These are phyloP conservation scores for Solanum clarkiae DNA, from an alignment of 257 asterid species.

Conservation along the genomic window DNA sequence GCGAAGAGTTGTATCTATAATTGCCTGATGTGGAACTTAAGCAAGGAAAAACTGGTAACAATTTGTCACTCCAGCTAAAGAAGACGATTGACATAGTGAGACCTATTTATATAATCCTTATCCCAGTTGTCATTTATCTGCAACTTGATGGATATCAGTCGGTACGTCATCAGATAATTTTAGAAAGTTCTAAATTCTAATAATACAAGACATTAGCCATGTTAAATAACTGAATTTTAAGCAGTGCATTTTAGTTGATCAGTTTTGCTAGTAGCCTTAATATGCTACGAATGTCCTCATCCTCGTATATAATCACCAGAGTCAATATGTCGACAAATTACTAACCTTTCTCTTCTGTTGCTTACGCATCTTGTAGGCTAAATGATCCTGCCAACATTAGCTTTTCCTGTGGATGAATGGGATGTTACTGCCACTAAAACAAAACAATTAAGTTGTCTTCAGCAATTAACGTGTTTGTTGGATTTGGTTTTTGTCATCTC, in stretches of 20 bases:
- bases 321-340: not conserved
- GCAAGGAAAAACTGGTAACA: not conserved
- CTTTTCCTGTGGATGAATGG: not conserved
- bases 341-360: not conserved
- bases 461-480: not conserved
- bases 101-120: not conserved
- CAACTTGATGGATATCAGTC: not conserved
- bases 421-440: not conserved
- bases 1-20: conserved; percentile 41
- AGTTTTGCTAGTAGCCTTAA: not conserved
- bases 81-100: not conserved
- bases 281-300: not conserved
- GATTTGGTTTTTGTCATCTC: not conserved
- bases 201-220: not conserved
- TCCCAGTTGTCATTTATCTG: not conserved
- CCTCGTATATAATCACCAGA: not conserved
- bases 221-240: not conserved
- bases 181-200: not conserved
- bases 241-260: not conserved
- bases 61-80: not conserved
- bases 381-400: not conserved
- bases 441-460: not conserved
- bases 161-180: not conserved
- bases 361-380: not conserved
- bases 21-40: conserved; percentile 11